These are phyloP conservation scores for Acer campestre DNA, from an alignment of 345 rosid genomes.

Conservation along the genomic window DNA sequence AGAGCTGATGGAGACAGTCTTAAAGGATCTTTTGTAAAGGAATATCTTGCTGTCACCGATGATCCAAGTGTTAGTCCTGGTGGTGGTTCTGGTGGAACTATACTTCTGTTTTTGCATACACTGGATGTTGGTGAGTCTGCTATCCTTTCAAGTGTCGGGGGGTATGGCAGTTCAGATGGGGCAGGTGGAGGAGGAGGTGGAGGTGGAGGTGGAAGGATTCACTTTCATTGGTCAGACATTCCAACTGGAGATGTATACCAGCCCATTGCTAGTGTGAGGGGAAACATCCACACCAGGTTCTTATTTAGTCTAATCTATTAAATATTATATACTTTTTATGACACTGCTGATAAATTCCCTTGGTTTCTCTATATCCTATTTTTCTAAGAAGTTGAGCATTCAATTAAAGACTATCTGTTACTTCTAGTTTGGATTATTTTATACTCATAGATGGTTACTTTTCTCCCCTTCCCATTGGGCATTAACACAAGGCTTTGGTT, in stretches of 20 bases:
- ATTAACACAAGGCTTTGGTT: neutral
- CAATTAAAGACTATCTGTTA: neutral
- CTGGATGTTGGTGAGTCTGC: conserved; percentile 67
- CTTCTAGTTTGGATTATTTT: neutral
- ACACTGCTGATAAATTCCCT: neutral
- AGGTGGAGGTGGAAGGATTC: conserved; percentile 99
- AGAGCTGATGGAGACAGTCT: conserved; percentile 88
- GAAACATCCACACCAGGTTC: conserved; percentile 68
- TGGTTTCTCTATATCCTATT: conserved; percentile 1
- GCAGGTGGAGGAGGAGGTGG: conserved; percentile 99
- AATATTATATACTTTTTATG: neutral
- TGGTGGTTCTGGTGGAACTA: conserved; percentile 97
- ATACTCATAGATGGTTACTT: conserved; percentile 1
- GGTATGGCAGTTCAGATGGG: conserved; percentile 76
- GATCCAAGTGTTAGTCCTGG: conserved; percentile 62
- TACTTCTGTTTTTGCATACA: conserved; percentile 71
- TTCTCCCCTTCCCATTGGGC: neutral
- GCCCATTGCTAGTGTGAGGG: conserved; percentile 90
- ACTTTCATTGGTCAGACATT: conserved; percentile 97
- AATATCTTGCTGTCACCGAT: conserved; percentile 26
- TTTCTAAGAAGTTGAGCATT: neutral
- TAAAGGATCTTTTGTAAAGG: conserved; percentile 31
- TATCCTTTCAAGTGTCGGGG: conserved; percentile 86
- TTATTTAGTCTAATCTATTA: conserved; percentile 26
- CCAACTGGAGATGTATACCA: conserved; percentile 98